Evolutionary conservation across 2,329 filamentous ascomycete species (phyloP).

Genomic region (Emmonsiellopsis sp.): DNA sequence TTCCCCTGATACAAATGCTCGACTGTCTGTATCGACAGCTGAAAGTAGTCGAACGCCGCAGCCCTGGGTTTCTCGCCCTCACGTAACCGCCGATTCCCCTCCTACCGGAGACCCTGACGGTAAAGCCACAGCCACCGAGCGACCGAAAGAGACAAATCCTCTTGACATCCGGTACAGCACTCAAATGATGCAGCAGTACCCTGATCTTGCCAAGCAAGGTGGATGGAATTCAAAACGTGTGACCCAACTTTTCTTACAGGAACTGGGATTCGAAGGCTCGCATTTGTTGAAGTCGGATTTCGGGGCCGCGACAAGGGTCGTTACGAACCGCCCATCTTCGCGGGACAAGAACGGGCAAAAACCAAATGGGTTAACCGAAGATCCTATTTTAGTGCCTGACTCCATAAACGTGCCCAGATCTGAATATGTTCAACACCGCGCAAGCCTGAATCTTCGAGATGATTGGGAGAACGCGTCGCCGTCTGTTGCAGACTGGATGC

Average conservation of each 20-base stretch:
- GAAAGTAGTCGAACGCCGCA: slow-evolving; percentile 1
- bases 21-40: slow-evolving; percentile 4
- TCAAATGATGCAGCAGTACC: slow-evolving; percentile 29
- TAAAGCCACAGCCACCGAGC: background rate
- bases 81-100: background rate
- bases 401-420: slow-evolving; percentile 16
- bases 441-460: slow-evolving; percentile 36
- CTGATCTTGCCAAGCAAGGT: slow-evolving; percentile 44
- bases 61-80: background rate
- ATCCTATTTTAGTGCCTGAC: slow-evolving; percentile 24
- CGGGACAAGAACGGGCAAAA: slow-evolving; percentile 3
- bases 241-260: slow-evolving; percentile 47
- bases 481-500: slow-evolving; percentile 42
- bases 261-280: slow-evolving; percentile 26
- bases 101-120: background rate
- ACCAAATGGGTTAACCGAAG: slow-evolving; percentile 24
- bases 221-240: slow-evolving; percentile 48
- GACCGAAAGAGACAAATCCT: background rate
- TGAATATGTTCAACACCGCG: slow-evolving; percentile 27
- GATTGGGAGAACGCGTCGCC: slow-evolving; percentile 43
- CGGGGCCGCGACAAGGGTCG: slow-evolving; percentile 4
- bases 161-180: slow-evolving; percentile 7
- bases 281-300: slow-evolving; percentile 8
- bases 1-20: slow-evolving; percentile 13
- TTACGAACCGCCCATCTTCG: slow-evolving; percentile 10